Conservation (phyloP, 2,329 filamentous ascomycete genomes). For the Trichophyton mentagrophytes region DNA sequence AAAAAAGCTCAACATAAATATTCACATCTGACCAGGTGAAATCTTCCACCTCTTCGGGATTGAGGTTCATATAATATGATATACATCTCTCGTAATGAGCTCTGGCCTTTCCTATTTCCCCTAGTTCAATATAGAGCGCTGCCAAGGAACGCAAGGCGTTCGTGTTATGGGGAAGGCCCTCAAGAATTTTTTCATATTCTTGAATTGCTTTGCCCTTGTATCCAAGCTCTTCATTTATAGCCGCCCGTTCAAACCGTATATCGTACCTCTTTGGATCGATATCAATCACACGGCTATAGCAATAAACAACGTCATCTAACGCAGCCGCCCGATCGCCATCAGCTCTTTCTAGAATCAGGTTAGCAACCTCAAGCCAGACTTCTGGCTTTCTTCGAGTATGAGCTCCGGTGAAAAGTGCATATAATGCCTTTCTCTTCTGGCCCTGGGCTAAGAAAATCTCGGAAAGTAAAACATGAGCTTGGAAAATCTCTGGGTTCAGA, state of each 20-base stretch:
- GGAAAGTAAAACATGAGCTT: constrained; percentile 47
- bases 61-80: constrained; percentile 34
- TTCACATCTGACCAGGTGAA: constrained; percentile 71
- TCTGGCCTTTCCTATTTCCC: constrained; percentile 37
- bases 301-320: constrained; percentile 40
- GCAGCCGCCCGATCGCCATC: constrained; percentile 33
- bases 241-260: constrained; percentile 43
- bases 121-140: constrained; percentile 42
- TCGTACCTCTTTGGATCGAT: constrained; percentile 41
- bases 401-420: constrained; percentile 46
- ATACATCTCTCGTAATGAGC: constrained; percentile 43
- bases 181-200: constrained; percentile 44
- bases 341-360: constrained; percentile 40
- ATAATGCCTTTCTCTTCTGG: constrained; percentile 44
- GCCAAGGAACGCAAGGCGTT: constrained; percentile 45
- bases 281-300: constrained; percentile 42
- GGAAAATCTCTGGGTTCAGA: constrained; percentile 50
- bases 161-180: constrained; percentile 41
- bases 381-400: constrained; percentile 43
- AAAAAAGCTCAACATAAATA: constrained; percentile 71
- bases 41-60: constrained; percentile 32
- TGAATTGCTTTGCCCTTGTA: constrained; percentile 35
- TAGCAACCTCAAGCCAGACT: constrained; percentile 47
- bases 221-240: constrained; percentile 41
- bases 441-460: constrained; percentile 46